A percentile compares a stretch with the other conserved stretches of the same genome.
Conservation (phyloP, 495 filamentous ascomycete genomes). For the Penicilliopsis zonata region DNA sequence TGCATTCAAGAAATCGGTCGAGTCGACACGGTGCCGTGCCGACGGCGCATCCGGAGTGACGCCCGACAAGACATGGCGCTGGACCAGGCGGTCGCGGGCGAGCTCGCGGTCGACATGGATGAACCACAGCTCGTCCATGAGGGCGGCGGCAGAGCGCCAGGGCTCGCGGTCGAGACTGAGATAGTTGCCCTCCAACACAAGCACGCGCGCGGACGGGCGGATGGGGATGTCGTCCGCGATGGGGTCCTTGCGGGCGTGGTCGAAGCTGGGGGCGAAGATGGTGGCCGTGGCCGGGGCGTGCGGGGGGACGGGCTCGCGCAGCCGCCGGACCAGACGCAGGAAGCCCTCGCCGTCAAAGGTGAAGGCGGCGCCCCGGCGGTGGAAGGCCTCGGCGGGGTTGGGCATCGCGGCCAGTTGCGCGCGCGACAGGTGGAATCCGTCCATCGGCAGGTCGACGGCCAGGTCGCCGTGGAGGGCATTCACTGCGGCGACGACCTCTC, state of each 20-base stretch:
- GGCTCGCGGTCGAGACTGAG: slow-evolving; percentile 43
- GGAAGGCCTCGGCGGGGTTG: slow-evolving; percentile 54
- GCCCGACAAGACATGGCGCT: slow-evolving; percentile 59
- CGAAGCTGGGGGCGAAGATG: slow-evolving; percentile 62
- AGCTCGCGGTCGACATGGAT: slow-evolving; percentile 52
- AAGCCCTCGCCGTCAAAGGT: slow-evolving; percentile 64
- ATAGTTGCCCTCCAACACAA: slow-evolving; percentile 73
- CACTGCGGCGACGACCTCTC: slow-evolving; percentile 42
- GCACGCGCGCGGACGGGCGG: slow-evolving; percentile 36
- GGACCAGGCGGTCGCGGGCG: slow-evolving; percentile 50
- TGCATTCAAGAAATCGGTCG: slow-evolving; percentile 6
- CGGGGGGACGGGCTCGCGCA: slow-evolving; percentile 39
- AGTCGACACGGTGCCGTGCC: slow-evolving; percentile 6
- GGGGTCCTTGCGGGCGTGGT: slow-evolving; percentile 71
- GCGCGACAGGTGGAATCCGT: slow-evolving; percentile 73
- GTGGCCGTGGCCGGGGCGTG: slow-evolving; percentile 32
- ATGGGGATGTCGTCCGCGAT: slow-evolving; percentile 56
- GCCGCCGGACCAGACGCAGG: slow-evolving; percentile 40
- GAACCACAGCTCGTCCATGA: slow-evolving; percentile 72
- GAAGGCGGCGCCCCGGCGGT: slow-evolving; percentile 67
- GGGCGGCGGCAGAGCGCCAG: slow-evolving; percentile 50
- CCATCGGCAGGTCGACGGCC: slow-evolving; percentile 59
- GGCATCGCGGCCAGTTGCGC: slow-evolving; percentile 66
- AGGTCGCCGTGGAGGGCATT: slow-evolving; percentile 34
- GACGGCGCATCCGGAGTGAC: slow-evolving; percentile 38